Percentiles rank a stretch among this genome's conserved stretches.
Conservation (phyloP, 1,139 yeast species). For the Suhomyces yuchorum region DNA sequence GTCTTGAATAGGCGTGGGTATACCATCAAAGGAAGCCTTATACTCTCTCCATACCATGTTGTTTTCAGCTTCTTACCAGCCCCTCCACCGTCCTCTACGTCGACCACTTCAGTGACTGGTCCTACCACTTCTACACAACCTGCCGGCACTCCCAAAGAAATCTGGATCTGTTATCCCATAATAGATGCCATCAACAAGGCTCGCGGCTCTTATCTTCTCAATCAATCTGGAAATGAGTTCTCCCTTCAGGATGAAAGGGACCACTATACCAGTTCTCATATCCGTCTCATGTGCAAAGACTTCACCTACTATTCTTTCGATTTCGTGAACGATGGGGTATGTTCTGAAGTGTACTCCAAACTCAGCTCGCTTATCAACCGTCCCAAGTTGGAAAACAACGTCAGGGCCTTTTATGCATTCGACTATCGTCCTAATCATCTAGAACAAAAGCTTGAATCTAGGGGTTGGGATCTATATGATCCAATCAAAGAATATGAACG, state of each 20-base stretch:
- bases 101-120: constrained; percentile 29
- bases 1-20: constrained; percentile 70
- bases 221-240: constrained; percentile 6
- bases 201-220: constrained; percentile 49
- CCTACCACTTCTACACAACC: background rate
- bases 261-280: constrained; percentile 53
- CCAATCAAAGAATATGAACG: constrained; percentile 66
- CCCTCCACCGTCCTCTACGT: constrained; percentile 40
- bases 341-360: constrained; percentile 73
- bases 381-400: constrained; percentile 33
- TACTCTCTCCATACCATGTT: constrained; percentile 82
- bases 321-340: constrained; percentile 58
- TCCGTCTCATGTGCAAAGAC: constrained; percentile 80
- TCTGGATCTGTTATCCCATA: constrained; percentile 93
- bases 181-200: constrained; percentile 67
- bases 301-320: constrained; percentile 84
- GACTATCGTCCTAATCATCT: constrained; percentile 54
- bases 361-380: constrained; percentile 61
- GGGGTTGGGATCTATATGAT: constrained; percentile 77
- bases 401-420: constrained; percentile 52
- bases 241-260: constrained; percentile 20
- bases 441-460: constrained; percentile 59
- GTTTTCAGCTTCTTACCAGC: constrained; percentile 57
- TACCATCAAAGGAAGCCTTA: constrained; percentile 65
- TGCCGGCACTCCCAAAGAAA: constrained; percentile 47